These are phyloP conservation scores for Phytophthora pseudosyringae DNA, from an alignment of 352 stramenopile species.

Conservation along the genomic window DNA sequence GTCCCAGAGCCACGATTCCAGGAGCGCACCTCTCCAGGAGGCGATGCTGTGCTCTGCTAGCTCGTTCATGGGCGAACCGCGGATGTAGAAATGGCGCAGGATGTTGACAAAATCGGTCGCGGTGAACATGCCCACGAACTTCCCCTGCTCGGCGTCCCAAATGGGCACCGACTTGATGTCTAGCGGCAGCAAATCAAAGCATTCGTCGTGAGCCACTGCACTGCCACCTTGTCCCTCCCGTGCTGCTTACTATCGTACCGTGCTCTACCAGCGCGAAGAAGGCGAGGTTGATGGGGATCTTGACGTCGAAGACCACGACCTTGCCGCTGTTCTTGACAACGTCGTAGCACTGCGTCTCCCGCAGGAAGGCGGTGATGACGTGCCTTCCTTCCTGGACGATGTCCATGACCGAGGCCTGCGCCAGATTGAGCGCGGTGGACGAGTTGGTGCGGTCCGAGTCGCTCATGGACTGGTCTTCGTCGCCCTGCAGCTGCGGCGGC, in stretches of 20 bases:
- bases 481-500: constrained; percentile 29
- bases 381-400: constrained; percentile 77
- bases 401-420: constrained; percentile 57
- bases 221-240: constrained; percentile 2
- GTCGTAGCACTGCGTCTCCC: constrained; percentile 93
- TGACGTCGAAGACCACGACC: constrained; percentile 98
- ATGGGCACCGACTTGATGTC: constrained; percentile 98
- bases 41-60: constrained; percentile 87
- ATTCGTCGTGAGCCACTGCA: not conserved
- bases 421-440: constrained; percentile 50
- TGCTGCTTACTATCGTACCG: constrained; percentile 54
- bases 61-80: constrained; percentile 90
- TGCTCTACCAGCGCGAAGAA: constrained; percentile 99
- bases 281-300: constrained; percentile 98
- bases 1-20: not conserved
- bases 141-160: constrained; percentile 94
- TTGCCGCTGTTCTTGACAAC: constrained; percentile 97
- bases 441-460: constrained; percentile 26
- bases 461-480: constrained; percentile 46
- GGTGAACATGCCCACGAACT: constrained; percentile 98
- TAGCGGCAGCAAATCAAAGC: constrained; percentile 38
- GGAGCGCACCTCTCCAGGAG: constrained; percentile 73
- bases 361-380: constrained; percentile 91
- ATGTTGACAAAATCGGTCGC: constrained; percentile 99
- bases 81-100: constrained; percentile 94